Evolutionary conservation across 805 yeast genomes (phyloP).

Genomic region (Ogataea siamensis): DNA sequence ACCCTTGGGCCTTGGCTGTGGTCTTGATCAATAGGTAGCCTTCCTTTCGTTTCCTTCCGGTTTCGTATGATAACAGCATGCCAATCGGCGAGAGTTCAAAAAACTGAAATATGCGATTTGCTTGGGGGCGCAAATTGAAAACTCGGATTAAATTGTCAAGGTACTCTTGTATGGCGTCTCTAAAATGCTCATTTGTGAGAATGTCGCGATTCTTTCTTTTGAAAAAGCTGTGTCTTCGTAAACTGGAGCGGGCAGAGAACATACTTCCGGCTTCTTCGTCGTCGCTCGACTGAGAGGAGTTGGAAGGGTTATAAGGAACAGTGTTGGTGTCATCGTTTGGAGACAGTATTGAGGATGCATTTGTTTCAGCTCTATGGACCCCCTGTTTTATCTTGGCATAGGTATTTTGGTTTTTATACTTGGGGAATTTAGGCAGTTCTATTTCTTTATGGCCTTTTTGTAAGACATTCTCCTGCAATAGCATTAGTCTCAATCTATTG

Average conservation of each 20-base stretch:
- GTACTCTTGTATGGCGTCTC: constrained; percentile 59
- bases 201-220: constrained; percentile 11
- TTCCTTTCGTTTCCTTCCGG: constrained; percentile 81
- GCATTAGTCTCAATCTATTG: constrained; percentile 56
- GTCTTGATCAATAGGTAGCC: constrained; percentile 81
- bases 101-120: constrained; percentile 80
- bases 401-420: constrained; percentile 22
- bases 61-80: constrained; percentile 76
- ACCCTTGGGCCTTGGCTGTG: constrained; percentile 85
- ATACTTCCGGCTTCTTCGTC: constrained; percentile 10
- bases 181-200: constrained; percentile 34
- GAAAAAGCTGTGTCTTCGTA: constrained; percentile 15
- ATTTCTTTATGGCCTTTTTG: constrained; percentile 24
- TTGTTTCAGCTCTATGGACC: constrained; percentile 6
- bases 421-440: constrained; percentile 40
- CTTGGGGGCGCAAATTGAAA: constrained; percentile 72
- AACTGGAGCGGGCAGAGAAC: constrained; percentile 13
- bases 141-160: constrained; percentile 57
- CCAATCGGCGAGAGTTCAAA: constrained; percentile 89
- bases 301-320: constrained; percentile 3
- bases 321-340: constrained; percentile 7
- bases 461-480: constrained; percentile 41
- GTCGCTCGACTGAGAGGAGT: constrained; percentile 6
- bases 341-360: constrained; percentile 10
- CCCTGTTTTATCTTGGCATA: constrained; percentile 4